A percentile compares a stretch with the other conserved stretches of the same genome.
Evolutionary conservation across 495 filamentous ascomycete genomes (phyloP).

Genomic region (Neurospora cerealis): DNA sequence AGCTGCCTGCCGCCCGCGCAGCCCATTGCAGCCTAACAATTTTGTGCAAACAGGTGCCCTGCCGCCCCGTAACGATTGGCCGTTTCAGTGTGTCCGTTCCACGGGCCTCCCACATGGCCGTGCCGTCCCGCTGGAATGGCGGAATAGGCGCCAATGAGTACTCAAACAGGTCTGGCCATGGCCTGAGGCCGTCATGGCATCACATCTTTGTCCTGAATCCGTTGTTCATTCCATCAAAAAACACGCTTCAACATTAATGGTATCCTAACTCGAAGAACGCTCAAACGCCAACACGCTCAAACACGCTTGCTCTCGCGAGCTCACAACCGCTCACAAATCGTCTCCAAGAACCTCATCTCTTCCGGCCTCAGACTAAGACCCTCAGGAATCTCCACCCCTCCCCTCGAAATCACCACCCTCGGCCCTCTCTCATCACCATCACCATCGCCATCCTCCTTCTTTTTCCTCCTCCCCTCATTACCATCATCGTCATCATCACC

Average conservation of each 20-base stretch:
- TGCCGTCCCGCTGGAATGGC: neutral
- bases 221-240: neutral
- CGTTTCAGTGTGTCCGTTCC: neutral
- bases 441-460: neutral
- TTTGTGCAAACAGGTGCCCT: neutral
- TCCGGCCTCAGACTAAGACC: constrained; percentile 11
- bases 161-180: neutral
- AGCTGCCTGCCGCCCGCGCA: neutral
- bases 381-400: constrained; percentile 7
- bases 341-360: constrained; percentile 13
- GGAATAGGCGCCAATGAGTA: neutral
- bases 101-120: neutral
- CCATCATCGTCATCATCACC: neutral
- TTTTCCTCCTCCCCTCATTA: neutral
- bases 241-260: neutral
- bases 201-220: too few relatives aligned
- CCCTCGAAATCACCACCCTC: constrained; percentile 7
- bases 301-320: neutral
- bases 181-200: too few relatives aligned
- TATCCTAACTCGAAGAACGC: neutral
- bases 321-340: constrained; percentile 8
- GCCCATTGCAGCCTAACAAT: neutral
- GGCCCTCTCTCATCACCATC: neutral
- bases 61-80: neutral
- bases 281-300: neutral